phyloP scores from a whole-genome alignment of 2,329 filamentous ascomycete species.

The Zarea fungicola region DNA sequence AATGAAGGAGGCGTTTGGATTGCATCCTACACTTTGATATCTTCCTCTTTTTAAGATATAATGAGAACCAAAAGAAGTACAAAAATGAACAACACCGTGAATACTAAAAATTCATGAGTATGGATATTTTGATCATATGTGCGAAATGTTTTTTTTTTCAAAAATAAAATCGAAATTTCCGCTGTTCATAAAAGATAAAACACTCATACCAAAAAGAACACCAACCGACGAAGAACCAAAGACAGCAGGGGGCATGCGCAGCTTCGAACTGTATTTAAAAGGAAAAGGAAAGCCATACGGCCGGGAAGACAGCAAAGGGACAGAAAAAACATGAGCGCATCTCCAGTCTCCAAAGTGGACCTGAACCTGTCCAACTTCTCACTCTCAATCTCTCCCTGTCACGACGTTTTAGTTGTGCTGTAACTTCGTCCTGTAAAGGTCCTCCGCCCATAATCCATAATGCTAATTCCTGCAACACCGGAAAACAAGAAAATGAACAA shows the following conservation, averaged over 20 bases:
- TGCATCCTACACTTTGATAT: conserved; percentile 3
- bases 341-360: no score
- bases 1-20: conserved; percentile 7
- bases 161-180: conserved; percentile 8
- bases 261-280: no score
- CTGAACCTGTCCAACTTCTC: no score
- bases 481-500: background rate
- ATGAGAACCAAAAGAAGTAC: background rate
- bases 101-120: background rate
- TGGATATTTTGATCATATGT: no score
- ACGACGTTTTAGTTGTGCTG: no score
- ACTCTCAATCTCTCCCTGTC: no score
- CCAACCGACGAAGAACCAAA: background rate
- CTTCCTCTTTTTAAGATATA: background rate
- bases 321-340: no score
- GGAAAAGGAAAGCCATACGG: background rate
- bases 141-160: conserved; percentile 6
- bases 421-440: no score
- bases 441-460: background rate
- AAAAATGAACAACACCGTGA: background rate
- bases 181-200: conserved; percentile 4
- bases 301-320: background rate
- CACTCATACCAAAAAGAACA: background rate
- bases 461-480: conserved; percentile 1
- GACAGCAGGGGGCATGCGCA: no score